Base-by-base conservation (phyloP, 2,329 filamentous ascomycete genomes). In the Colletotrichum kahawae region DNA sequence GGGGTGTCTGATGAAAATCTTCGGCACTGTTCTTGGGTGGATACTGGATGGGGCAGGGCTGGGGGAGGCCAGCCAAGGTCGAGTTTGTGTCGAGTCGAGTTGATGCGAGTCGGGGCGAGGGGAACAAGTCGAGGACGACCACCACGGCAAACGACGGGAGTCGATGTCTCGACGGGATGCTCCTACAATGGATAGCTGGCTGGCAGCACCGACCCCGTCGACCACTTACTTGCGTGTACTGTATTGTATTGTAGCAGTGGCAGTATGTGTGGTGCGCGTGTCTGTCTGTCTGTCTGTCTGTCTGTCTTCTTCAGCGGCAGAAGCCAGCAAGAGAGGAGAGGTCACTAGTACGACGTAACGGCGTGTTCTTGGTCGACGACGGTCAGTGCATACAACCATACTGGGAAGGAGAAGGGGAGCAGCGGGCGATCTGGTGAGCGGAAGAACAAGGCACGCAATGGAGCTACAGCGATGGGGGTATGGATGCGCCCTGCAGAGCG, bases 11-110 rank as follows among this genome's bases (percentile, higher is more conserved):
- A 82, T 84, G 83, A 86, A 84, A 85, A 83, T 79, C 82, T 82
- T 85, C 87, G 87, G 88, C 85, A 89, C 83, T 88, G 85, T 85
- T 80, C 83, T 83, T 84, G 82, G 84, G 84, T 85, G 84, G 85
- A 83, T 83, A 83, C 83, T 81, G 65, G 80, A 81, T 73, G 74
- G 74, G 66, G 77, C 66, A 77, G 77, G 71, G 69, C 70, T 79
- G 78, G 79, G 81, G 81, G 72, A 72, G 72, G 80, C 79, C 79
- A 80, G 82, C 80, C 82, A 77, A 76, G 76, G 74, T 70, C 67
- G 33, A 78, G 75, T 71, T 73, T 74, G 73, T 77, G 56, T 77
- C 69, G 69, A 72, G 63, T 75, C 72, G 71, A 71, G 67, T 70
- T 67, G 66, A 68, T 59, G 31, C 60, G 67, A 66, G 66, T 74